Percentiles rank a stretch among this genome's conserved stretches.
phyloP scores from a whole-genome alignment of 495 filamentous ascomycete genomes.

The Glarea lozoyensis region DNA sequence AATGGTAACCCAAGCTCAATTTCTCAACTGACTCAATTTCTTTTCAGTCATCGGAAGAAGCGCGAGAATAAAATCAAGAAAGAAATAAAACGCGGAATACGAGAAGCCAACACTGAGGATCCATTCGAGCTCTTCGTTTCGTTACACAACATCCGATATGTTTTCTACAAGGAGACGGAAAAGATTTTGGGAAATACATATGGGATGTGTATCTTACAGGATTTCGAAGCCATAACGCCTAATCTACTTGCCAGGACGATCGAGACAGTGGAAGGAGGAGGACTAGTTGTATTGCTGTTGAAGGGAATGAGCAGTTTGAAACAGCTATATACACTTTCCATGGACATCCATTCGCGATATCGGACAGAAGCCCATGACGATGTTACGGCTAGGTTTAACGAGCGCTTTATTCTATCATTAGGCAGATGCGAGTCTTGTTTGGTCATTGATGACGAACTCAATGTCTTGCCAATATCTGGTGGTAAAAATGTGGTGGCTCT shows the following conservation, averaged over 20 bases:
- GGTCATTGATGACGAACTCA: conserved; percentile 95
- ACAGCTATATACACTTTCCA: conserved; percentile 92
- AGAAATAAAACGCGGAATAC: conserved; percentile 90
- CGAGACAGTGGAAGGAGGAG: conserved; percentile 96
- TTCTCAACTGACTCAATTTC: not conserved
- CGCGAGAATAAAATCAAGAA: conserved; percentile 96
- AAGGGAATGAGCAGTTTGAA: conserved; percentile 98
- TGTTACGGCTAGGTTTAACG: conserved; percentile 94
- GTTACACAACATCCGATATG: conserved; percentile 93
- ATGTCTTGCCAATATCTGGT: conserved; percentile 94
- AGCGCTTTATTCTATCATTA: conserved; percentile 91
- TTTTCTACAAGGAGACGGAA: conserved; percentile 99
- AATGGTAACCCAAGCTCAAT: not conserved
- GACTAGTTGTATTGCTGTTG: conserved; percentile 78
- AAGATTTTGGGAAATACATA: conserved; percentile 98
- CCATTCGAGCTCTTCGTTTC: conserved; percentile 98
- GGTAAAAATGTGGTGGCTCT: conserved; percentile 85
- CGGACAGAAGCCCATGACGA: conserved; percentile 94
- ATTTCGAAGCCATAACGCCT: conserved; percentile 96
- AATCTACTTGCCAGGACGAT: conserved; percentile 92
- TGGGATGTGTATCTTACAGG: conserved; percentile 96
- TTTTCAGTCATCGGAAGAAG: conserved; percentile 81
- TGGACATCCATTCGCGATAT: conserved; percentile 97
- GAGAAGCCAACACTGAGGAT: conserved; percentile 92
- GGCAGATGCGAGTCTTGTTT: conserved; percentile 91